These are phyloP conservation scores for Phytophthora chlamydospora DNA, from an alignment of 352 stramenopile species.

Conservation along the genomic window DNA sequence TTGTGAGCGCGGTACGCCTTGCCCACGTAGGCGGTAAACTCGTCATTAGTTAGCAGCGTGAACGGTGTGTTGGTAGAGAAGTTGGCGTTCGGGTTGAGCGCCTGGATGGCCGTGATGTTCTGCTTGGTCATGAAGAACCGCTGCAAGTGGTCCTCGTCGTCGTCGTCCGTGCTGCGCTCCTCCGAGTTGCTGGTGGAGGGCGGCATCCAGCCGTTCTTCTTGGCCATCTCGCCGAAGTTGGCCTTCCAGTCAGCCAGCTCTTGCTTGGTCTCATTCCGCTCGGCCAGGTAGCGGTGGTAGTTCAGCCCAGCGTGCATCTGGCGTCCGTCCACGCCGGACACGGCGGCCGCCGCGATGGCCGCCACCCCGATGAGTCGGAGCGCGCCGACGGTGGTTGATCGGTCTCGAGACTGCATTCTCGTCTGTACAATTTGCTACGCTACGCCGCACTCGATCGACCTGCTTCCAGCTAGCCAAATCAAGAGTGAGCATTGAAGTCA, in stretches of 20 bases:
- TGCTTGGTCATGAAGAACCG: constrained; percentile 61
- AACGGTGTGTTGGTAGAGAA: constrained; percentile 65
- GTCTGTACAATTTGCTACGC: neutral
- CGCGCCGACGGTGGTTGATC: neutral
- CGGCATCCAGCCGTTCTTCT: constrained; percentile 42
- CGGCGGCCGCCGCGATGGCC: constrained; percentile 12
- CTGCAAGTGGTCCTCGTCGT: constrained; percentile 46
- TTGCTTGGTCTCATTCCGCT: constrained; percentile 33
- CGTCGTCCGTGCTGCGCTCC: constrained; percentile 37
- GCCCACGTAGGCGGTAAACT: constrained; percentile 51
- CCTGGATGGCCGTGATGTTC: constrained; percentile 36
- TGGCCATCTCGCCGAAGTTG: constrained; percentile 34
- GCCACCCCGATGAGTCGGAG: constrained; percentile 16
- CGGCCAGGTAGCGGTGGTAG: constrained; percentile 47
- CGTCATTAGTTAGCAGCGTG: constrained; percentile 56
- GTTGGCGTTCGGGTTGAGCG: constrained; percentile 47
- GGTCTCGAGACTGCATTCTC: constrained; percentile 18
- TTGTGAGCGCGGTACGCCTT: constrained; percentile 34
- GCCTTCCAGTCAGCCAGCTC: constrained; percentile 43
- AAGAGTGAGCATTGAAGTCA: constrained; percentile 35
- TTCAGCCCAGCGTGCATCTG: constrained; percentile 48
- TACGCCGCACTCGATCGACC: constrained; percentile 14
- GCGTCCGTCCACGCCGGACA: constrained; percentile 19
- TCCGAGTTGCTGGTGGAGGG: constrained; percentile 24
- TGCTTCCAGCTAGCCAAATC: constrained; percentile 22